A percentile compares a stretch with the other conserved stretches of the same genome.
These are phyloP conservation scores for Clarkia xantiana DNA, from an alignment of 345 rosid genomes.

Conservation along the genomic window DNA sequence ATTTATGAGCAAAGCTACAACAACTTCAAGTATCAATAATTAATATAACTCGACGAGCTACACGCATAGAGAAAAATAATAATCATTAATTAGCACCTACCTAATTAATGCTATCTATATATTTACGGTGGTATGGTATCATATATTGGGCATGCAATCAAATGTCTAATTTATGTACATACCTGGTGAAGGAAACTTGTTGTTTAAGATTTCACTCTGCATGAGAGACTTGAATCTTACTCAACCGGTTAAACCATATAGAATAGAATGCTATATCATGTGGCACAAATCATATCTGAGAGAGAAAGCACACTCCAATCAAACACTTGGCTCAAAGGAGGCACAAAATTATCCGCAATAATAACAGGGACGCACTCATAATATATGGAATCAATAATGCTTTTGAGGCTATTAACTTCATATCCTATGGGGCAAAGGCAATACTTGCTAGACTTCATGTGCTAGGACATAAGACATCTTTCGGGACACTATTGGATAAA, in stretches of 20 bases:
- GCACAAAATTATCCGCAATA: slow-evolving; percentile 78
- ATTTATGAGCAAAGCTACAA: no score
- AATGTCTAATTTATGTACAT: no score
- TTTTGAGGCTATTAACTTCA: slow-evolving; percentile 90
- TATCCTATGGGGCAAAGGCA: slow-evolving; percentile 86
- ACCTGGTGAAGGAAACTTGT: no score
- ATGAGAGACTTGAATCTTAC: slow-evolving; percentile 26
- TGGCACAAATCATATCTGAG: slow-evolving; percentile 70
- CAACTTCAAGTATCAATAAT: no score
- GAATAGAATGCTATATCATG: slow-evolving; percentile 91
- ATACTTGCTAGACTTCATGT: slow-evolving; percentile 77
- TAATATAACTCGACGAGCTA: no score
- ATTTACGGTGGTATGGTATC: no score
- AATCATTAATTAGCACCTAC: no score
- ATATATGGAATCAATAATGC: slow-evolving; percentile 77
- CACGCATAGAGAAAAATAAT: no score
- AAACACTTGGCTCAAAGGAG: slow-evolving; percentile 57
- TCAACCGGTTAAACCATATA: slow-evolving; percentile 62
- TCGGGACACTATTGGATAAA: slow-evolving; percentile 40
- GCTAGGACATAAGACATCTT: slow-evolving; percentile 66
- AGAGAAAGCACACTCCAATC: slow-evolving; percentile 82
- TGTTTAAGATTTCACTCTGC: not conserved
- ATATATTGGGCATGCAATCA: no score
- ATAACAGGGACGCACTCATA: slow-evolving; percentile 88
- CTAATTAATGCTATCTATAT: no score